Evolutionary conservation across 2,329 filamentous ascomycete species (phyloP).

Genomic region (Thielaviopsis populi): DNA sequence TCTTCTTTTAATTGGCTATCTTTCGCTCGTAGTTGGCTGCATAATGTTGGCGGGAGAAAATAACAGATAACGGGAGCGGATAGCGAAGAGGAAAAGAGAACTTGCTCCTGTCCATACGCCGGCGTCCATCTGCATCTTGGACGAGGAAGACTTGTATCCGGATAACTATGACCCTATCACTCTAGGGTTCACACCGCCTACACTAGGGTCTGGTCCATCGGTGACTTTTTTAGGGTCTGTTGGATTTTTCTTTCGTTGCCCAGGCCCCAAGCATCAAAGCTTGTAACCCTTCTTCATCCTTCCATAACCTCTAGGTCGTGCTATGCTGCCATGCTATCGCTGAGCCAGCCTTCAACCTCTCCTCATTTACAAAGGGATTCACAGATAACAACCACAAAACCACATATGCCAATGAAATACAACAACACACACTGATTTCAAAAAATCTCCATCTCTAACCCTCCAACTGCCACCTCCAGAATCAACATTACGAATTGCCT

Average conservation of each 20-base stretch:
- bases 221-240: background rate
- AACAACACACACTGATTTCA: background rate
- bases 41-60: no score
- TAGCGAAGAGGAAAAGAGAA: no score
- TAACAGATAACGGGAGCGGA: no score
- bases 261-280: background rate
- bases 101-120: no score
- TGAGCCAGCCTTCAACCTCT: slow-evolving; percentile 2
- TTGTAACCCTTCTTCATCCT: slow-evolving; percentile 3
- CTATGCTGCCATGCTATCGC: background rate
- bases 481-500: background rate
- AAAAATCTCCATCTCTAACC: background rate
- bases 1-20: no score
- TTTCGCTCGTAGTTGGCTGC: no score
- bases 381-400: background rate
- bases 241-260: background rate
- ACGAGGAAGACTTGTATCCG: no score
- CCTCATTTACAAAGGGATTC: slow-evolving; percentile 1
- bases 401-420: background rate
- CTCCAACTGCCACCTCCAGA: background rate
- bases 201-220: no score
- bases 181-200: no score
- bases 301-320: background rate
- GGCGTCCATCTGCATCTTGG: no score
- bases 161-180: no score